These are phyloP conservation scores for Pyricularia sp. DNA, from an alignment of 2,329 filamentous ascomycete species.

Conservation along the genomic window DNA sequence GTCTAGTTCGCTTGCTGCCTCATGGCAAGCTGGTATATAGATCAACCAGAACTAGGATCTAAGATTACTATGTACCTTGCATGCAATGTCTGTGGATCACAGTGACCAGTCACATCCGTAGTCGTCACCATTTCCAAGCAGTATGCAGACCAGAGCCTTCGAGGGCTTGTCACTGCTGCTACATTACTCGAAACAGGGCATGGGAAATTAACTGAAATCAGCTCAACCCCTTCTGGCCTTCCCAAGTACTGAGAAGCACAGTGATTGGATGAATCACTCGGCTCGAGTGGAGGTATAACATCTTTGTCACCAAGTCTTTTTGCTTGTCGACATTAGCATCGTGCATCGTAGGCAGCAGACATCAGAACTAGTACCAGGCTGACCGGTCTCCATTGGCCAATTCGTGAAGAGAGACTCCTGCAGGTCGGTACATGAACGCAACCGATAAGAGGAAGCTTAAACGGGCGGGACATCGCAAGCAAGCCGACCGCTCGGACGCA, in stretches of 20 bases:
- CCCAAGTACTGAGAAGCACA: neutral
- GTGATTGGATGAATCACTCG: neutral
- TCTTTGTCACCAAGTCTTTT: neutral
- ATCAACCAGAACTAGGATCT: neutral
- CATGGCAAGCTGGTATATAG: neutral
- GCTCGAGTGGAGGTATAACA: neutral
- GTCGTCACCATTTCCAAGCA: neutral
- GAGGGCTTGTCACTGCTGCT: neutral
- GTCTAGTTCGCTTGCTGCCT: neutral
- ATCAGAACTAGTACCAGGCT: no score
- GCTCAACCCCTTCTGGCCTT: neutral
- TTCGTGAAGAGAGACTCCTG: neutral
- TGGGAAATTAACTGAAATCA: neutral
- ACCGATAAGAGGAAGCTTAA: neutral
- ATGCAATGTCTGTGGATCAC: neutral
- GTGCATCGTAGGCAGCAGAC: no score
- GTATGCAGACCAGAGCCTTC: neutral
- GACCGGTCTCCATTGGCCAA: neutral
- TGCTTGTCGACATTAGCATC: neutral
- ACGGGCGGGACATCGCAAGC: neutral
- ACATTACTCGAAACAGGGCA: neutral
- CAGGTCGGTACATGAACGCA: neutral
- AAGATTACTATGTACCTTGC: neutral
- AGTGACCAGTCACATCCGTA: neutral
- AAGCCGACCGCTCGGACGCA: neutral